These are phyloP conservation scores for Pterocarpus macrocarpus DNA, from an alignment of 306 rosid genomes.

Conservation along the genomic window DNA sequence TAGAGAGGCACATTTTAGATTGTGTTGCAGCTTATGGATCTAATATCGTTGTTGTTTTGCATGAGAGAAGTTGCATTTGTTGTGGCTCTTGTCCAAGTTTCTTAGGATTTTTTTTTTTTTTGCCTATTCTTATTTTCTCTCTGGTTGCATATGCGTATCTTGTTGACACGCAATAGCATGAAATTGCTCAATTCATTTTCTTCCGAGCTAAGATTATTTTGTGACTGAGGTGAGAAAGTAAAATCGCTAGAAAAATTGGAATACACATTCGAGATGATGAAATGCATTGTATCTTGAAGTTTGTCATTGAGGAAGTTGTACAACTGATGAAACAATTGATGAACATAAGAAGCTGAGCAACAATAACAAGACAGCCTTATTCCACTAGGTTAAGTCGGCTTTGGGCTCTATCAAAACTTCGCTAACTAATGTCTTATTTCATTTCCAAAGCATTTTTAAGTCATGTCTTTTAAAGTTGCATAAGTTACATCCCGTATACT, in stretches of 20 bases:
- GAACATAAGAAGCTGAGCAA: background rate
- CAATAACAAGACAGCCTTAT: background rate
- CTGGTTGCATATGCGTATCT: background rate
- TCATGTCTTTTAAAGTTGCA: background rate
- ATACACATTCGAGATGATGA: conserved; percentile 5
- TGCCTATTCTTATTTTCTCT: background rate
- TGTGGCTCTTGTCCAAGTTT: background rate
- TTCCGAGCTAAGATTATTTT: background rate
- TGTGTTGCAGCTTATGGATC: background rate
- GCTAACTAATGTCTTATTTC: background rate
- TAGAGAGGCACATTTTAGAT: background rate
- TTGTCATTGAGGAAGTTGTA: background rate
- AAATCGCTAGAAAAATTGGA: background rate
- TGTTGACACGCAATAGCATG: background rate
- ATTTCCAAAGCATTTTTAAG: background rate
- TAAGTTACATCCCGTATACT: background rate
- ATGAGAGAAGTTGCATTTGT: background rate
- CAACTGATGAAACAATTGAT: background rate
- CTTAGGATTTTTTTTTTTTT: background rate
- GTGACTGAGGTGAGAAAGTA: background rate
- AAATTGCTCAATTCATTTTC: background rate
- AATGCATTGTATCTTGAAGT: background rate
- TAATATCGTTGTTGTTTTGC: background rate
- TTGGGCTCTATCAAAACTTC: background rate
- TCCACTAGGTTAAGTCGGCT: background rate